Evolutionary conservation across 805 yeast genomes (phyloP), one percentile per base, ranked within the genome.

Genomic region (Sugiyamaella americana): DNA sequence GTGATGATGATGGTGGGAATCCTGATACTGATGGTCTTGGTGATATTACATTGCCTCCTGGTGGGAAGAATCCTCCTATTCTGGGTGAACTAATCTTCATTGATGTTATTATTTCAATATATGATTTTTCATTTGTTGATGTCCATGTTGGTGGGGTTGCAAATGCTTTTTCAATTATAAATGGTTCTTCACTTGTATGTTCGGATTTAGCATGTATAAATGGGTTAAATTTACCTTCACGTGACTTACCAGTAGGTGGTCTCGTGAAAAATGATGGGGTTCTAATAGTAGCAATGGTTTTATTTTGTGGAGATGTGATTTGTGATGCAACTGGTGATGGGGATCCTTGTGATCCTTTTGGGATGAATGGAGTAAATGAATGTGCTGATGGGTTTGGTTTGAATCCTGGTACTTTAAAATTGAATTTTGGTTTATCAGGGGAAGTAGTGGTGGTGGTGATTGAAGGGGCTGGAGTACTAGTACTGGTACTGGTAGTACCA

Each of bases 131-230:
- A 38, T 78, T 84, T 20, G 74, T 78, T 41, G 74, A 66, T 19
- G 72, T 70, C 94, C 94, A 85, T 0, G 89, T 82, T 43, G 94
- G 94, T 6, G 86, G 81, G 0, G 91, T 82, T 36, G 72, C 71
- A 61, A 75, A 86, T 4, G 93, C 80, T 55, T 71, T 78, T 54
- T 81, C 88, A 50, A 81, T 69, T 13, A 29, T 22, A 34, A 50
- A 48, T 17, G 30, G 17, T 23, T 40, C 39, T 11, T 23, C 44
- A 4, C 39, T 43, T 10, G 40, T 43, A 41, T 62, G 60, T 5
- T 59, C 59, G 36, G 63, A 60, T 46, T 72, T 72, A 3, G 78
- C 70, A 22, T 74, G 71, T 16, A 70, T 52, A 51, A 82, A 75
- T 53, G 81, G 65, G 58, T 74, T 79, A 64, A 82, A 82, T 38